These are phyloP conservation scores for Paecilomyces niveus DNA, from an alignment of 2,329 filamentous ascomycete species.

Conservation along the genomic window DNA sequence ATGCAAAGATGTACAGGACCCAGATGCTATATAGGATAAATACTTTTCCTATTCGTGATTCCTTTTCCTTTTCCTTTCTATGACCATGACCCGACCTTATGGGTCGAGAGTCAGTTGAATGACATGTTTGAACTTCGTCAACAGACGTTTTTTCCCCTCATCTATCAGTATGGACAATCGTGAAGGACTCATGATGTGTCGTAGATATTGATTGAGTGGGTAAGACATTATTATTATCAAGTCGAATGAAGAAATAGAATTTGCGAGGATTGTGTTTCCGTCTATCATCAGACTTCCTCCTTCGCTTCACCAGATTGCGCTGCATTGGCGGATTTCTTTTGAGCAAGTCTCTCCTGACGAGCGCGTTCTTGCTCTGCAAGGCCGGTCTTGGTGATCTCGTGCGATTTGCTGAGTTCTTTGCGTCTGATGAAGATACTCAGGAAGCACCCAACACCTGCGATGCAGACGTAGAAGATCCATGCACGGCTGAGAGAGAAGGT, in stretches of 20 bases:
- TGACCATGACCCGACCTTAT: background rate
- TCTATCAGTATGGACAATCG: too few species aligned
- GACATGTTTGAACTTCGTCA: background rate
- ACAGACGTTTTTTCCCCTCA: background rate
- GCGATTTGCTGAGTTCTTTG: conserved; percentile 31
- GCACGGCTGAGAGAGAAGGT: conserved; percentile 39
- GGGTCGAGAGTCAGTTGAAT: background rate
- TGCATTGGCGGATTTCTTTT: conserved; percentile 10
- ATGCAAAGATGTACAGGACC: too few species aligned
- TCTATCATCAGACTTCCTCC: background rate
- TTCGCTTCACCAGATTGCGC: background rate
- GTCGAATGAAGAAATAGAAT: background rate
- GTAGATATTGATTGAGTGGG: background rate
- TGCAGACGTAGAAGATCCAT: conserved; percentile 44
- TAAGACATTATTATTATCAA: background rate
- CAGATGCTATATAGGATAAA: too few species aligned
- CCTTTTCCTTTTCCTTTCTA: background rate
- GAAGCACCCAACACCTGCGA: conserved; percentile 29
- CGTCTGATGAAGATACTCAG: conserved; percentile 33
- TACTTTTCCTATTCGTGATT: too few species aligned
- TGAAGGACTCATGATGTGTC: background rate
- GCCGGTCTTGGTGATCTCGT: conserved; percentile 40
- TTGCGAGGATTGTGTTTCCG: background rate
- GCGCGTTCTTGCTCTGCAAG: conserved; percentile 38
- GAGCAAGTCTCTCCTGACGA: conserved; percentile 26